These are phyloP conservation scores for Aurantiochytrium sp. DNA, from an alignment of 108 stramenopile genomes.

Conservation along the genomic window DNA sequence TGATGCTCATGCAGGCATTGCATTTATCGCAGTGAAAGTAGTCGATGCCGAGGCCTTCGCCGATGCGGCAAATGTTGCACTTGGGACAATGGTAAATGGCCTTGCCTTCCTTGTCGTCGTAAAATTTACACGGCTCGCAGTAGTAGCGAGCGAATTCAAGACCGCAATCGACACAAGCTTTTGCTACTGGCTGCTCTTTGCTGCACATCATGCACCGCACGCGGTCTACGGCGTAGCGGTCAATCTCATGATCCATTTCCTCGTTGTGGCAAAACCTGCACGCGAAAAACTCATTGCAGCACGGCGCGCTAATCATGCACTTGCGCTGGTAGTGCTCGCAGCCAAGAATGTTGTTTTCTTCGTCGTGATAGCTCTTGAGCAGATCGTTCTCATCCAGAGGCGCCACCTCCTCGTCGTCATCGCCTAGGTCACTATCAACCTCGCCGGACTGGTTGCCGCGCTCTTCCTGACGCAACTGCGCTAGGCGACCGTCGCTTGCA, in stretches of 20 bases:
- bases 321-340: background rate
- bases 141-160: background rate
- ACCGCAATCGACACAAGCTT: background rate
- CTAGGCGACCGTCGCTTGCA: background rate
- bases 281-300: slow-evolving; percentile 3
- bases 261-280: slow-evolving; percentile 14
- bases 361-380: background rate
- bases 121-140: background rate
- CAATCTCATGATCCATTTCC: background rate
- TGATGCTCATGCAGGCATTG: slow-evolving; percentile 15
- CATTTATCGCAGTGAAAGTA: slow-evolving; percentile 11
- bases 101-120: slow-evolving; percentile 18
- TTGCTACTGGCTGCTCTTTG: background rate
- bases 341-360: background rate
- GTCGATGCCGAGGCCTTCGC: slow-evolving; percentile 1
- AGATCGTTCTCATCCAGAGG: background rate
- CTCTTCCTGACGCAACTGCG: background rate
- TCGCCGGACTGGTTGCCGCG: background rate
- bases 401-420: background rate
- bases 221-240: background rate
- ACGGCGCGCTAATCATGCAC: background rate
- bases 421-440: background rate
- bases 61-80: slow-evolving; percentile 14
- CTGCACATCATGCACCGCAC: background rate
- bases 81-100: background rate